Evolutionary conservation across 2,329 filamentous ascomycete genomes (phyloP), one percentile per base, ranked within the genome.

Genomic region (Stagonosporopsis cucurbitacearum): DNA sequence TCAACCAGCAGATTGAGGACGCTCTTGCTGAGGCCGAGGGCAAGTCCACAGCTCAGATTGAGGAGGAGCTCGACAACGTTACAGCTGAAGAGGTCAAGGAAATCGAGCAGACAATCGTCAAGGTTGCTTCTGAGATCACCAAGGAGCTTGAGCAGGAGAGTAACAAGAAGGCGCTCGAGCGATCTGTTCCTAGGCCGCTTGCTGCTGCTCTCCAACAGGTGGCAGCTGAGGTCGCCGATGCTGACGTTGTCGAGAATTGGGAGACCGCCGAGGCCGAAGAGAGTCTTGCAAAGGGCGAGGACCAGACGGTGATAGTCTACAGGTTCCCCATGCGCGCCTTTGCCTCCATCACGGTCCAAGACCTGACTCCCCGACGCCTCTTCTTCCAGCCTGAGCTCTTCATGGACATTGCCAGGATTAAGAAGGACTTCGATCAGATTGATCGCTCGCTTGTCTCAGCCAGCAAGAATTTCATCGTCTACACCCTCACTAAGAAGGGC

Each of bases 281-380:
- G 57, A 87, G 70, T 82, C 86, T 70, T 42, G 84, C 86, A 30
- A 89, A 92, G 73, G 87, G 89, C 64, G 86, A 87, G 55, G 83
- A 86, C 47, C 77, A 85, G 41, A 82, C 87, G 23, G 86, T 96
- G 63, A 88, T 86, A 72, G 93, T 98, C 42, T 95, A 91, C 80
- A 96, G 96, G 75, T 96, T 99, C 75, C 95, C 95, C 15, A 92
- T 99, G 88, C 91, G 90, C 75, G 95, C 95, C 4, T 99, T 96
- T 83, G 93, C 96, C 63, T 90, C 93, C 19, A 95, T 99, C 71
- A 87, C 86, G 12, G 85, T 98, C 66, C 75, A 83, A 69, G 72
- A 73, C 36, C 76, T 77, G 81, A 86, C 72, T 79, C 84, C 62
- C 76, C 82, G 58, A 77, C 82, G 57, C 77, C 82, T 88, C 3